Conservation (phyloP, 2,329 filamentous ascomycete species). For the Cytospora chrysosperma region DNA sequence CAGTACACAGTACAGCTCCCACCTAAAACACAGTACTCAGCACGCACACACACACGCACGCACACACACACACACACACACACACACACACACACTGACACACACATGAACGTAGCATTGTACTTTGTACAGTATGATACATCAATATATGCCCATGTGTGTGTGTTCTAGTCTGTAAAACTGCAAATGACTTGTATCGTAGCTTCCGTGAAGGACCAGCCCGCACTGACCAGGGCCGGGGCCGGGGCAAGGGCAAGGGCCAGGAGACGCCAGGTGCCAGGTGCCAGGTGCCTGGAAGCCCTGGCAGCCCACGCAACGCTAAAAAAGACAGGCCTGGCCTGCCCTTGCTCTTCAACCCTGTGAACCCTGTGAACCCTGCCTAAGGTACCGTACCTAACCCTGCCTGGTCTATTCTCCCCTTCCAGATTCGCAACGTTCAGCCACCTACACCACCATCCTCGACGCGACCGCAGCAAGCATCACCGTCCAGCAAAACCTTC, state of each 20-base stretch:
- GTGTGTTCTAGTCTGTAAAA: neutral
- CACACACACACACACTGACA: neutral
- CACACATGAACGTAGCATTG: neutral
- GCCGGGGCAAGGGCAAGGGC: neutral
- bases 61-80: neutral
- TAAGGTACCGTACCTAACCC: neutral
- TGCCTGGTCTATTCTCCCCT: neutral
- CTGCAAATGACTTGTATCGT: neutral
- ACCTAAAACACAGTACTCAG: neutral
- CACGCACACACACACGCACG: neutral
- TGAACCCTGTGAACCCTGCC: neutral
- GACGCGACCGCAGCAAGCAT: neutral
- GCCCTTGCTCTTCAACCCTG: neutral
- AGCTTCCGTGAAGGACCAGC: neutral
- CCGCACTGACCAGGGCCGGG: constrained; percentile 5
- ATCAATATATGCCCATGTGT: neutral
- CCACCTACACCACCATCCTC: neutral
- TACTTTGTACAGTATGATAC: neutral
- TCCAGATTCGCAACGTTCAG: neutral
- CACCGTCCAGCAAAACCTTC: neutral
- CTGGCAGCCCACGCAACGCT: constrained; percentile 9
- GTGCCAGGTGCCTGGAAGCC: neutral
- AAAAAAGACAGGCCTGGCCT: neutral
- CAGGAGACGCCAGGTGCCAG: constrained; percentile 1
- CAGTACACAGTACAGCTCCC: no score